phyloP scores from a whole-genome alignment of 1,284 basidiomycete species.

The Cutaneotrichosporon sp. region DNA sequence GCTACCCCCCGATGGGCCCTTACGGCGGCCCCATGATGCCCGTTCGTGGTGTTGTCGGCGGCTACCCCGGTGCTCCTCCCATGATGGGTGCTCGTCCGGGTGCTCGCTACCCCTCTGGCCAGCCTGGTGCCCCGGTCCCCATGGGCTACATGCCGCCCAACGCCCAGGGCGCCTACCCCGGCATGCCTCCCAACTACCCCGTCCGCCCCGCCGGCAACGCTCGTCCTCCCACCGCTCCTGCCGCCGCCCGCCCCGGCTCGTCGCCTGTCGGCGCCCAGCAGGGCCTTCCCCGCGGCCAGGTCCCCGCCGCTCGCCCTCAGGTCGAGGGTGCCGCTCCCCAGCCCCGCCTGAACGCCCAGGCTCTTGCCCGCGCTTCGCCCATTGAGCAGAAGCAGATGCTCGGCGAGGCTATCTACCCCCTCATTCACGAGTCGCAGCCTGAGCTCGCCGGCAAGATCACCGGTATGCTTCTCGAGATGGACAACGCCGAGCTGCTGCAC shows the following conservation, averaged over 20 bases:
- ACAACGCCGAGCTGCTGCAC: constrained; percentile 83
- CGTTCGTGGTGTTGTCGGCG: constrained; percentile 56
- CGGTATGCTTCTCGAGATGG: constrained; percentile 97
- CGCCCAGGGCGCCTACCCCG: constrained; percentile 60
- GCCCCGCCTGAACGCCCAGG: constrained; percentile 54
- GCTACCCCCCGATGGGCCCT: constrained; percentile 79
- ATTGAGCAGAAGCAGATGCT: constrained; percentile 97
- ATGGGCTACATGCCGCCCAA: constrained; percentile 57
- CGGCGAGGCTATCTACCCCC: constrained; percentile 88
- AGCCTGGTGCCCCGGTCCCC: constrained; percentile 53
- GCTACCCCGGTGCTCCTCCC: constrained; percentile 65
- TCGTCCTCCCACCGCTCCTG: constrained; percentile 52
- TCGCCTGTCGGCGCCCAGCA: constrained; percentile 52
- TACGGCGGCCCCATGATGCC: constrained; percentile 53
- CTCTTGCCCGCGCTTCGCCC: constrained; percentile 71
- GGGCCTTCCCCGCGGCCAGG: constrained; percentile 49
- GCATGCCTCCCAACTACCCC: constrained; percentile 47
- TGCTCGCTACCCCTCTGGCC: constrained; percentile 70
- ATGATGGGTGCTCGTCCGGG: constrained; percentile 71
- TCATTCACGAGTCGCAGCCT: constrained; percentile 71
- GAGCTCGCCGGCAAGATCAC: constrained; percentile 96
- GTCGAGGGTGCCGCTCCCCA: constrained; percentile 50
- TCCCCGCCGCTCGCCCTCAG: constrained; percentile 55
- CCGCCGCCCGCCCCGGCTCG: constrained; percentile 54
- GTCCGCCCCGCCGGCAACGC: constrained; percentile 40